Evolutionary conservation across 2,329 filamentous ascomycete species (phyloP), one percentile per base, ranked within the genome.

Genomic region (Fusarium sp.): DNA sequence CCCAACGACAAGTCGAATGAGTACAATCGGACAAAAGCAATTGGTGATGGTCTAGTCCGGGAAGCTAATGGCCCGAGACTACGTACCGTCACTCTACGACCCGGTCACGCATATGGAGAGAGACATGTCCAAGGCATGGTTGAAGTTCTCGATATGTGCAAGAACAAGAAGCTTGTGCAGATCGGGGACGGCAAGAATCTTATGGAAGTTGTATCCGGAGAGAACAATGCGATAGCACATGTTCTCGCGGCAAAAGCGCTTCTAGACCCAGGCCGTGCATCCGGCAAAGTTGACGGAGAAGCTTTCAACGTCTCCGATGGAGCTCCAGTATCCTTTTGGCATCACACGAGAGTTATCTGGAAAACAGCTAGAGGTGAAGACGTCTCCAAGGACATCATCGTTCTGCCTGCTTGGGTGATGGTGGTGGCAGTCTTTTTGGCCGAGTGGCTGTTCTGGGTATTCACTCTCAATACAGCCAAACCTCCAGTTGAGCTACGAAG

Each of bases 231-330:
- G 1, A 60, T 41, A 6, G 78, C 72, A 1, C 79, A 81, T 44
- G 12, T 77, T 5, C 71, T 81, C 3, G 78, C 74, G 2, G 78
- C 78, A 7, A 79, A 79, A 51, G 78, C 76, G 0, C 60, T 81
- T 16, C 33, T 77, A 11, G 76, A 75, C 12, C 71, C 61, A 5
- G 42, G 36, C 1, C 58, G 61, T 2, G 71, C 72, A 11, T 16
- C 20, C 0, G 70, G 65, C 3, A 70, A 62, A 16, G 76, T 82
- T 0, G 79, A 76, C 1, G 81, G 82, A 12, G 76, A 83, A 64
- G 78, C 76, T 0, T 83, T 82, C 71, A 82, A 82, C 58, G 75
- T 82, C 51, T 79, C 81, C 2, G 82, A 83, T 42, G 78, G 79
- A 1, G 54, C 71, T 3, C 78, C 77, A 0, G 61, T 81, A 12